phyloP scores from a whole-genome alignment of 495 filamentous ascomycete species.

The Hyaloscypha variabilis region DNA sequence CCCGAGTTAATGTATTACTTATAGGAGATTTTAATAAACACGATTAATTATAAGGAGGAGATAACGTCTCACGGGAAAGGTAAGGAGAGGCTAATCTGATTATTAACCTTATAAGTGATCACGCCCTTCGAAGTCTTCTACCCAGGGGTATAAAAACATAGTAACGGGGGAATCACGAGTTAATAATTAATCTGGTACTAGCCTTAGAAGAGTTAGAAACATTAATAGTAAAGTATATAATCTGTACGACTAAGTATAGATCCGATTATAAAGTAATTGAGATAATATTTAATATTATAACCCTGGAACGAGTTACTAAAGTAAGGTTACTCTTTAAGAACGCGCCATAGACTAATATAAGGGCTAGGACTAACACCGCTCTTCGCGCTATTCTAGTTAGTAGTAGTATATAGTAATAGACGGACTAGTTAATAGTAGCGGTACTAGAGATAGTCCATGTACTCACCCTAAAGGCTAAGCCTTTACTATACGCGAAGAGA shows the following conservation, averaged over 20 bases:
- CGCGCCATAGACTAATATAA: conserved; percentile 32
- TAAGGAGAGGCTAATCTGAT: conserved; percentile 41
- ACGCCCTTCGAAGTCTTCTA: conserved; percentile 35
- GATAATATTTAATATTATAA: conserved; percentile 33
- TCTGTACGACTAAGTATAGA: conserved; percentile 36
- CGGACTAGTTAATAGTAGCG: conserved; percentile 15
- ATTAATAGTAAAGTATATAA: conserved; percentile 32
- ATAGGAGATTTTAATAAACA: conserved; percentile 41
- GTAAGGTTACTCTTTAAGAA: conserved; percentile 37
- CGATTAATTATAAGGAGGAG: conserved; percentile 43
- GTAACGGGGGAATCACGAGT: conserved; percentile 31
- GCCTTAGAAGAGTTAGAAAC: conserved; percentile 29
- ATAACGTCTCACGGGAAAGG: conserved; percentile 31
- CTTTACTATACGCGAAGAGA: conserved; percentile 26
- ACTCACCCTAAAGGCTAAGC: conserved; percentile 19
- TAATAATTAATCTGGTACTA: conserved; percentile 37
- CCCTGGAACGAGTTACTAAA: conserved; percentile 8
- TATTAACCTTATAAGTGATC: conserved; percentile 40
- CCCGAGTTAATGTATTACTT: conserved; percentile 30
- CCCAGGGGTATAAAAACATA: conserved; percentile 38
- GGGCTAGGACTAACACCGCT: conserved; percentile 7
- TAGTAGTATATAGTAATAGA: conserved; percentile 13
- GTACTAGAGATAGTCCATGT: conserved; percentile 13
- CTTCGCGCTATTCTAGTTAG: conserved; percentile 1
- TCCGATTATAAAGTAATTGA: conserved; percentile 40